These are phyloP conservation scores for Malus hybrid DNA, from an alignment of 331 rosid species.

Conservation along the genomic window DNA sequence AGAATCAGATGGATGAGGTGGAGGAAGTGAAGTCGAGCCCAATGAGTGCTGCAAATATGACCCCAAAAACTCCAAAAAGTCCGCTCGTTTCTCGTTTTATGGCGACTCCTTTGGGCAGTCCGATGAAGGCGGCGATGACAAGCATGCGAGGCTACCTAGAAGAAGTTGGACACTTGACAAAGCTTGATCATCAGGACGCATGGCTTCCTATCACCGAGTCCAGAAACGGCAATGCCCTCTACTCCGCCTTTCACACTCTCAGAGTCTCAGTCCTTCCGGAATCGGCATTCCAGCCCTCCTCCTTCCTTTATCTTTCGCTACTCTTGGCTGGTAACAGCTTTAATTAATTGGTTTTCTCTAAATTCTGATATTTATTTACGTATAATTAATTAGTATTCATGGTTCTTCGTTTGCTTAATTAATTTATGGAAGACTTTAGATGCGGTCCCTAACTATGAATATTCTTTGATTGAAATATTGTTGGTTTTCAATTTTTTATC, in stretches of 20 bases:
- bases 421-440: too few species aligned
- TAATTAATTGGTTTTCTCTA: neutral
- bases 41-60: neutral
- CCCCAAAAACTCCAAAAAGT: constrained; percentile 10
- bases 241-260: constrained; percentile 60
- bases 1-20: constrained; percentile 9
- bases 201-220: constrained; percentile 80
- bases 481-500: too few species aligned
- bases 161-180: constrained; percentile 61
- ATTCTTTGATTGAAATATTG: too few species aligned
- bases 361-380: neutral
- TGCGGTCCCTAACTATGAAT: too few species aligned
- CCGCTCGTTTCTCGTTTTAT: constrained; percentile 27
- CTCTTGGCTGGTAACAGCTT: constrained; percentile 45
- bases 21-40: constrained; percentile 21
- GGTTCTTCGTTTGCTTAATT: neutral
- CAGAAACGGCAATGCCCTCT: constrained; percentile 51
- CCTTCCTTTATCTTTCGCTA: constrained; percentile 56
- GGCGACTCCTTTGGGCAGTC: constrained; percentile 50
- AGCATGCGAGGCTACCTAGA: constrained; percentile 49
- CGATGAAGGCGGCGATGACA: constrained; percentile 52
- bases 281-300: constrained; percentile 63
- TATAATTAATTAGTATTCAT: too few species aligned
- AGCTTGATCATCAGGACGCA: constrained; percentile 59
- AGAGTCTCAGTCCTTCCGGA: constrained; percentile 38